Evolutionary conservation across 768 basidiomycete genomes (phyloP).

Genomic region (Mycena alexandri): DNA sequence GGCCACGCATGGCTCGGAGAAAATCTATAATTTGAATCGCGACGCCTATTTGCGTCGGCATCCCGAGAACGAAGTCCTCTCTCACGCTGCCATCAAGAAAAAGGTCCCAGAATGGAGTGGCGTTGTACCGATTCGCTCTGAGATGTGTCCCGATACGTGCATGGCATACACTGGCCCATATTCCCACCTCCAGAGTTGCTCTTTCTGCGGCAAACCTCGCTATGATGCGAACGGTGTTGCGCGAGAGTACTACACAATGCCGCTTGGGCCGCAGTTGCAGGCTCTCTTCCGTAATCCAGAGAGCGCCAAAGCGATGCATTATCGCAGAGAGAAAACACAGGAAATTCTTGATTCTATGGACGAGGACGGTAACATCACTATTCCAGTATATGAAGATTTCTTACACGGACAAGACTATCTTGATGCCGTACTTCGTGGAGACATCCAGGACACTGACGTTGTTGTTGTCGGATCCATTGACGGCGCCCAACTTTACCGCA

Average conservation of each 20-base stretch:
- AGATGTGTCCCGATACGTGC: constrained; percentile 1
- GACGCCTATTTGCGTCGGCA: neutral
- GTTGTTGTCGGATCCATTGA: constrained; percentile 40
- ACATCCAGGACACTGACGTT: constrained; percentile 41
- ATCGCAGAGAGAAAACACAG: neutral
- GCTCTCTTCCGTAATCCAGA: neutral
- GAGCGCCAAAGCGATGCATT: constrained; percentile 2
- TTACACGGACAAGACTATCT: constrained; percentile 48
- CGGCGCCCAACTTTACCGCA: constrained; percentile 43
- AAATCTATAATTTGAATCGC: neutral
- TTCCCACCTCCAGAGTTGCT: neutral
- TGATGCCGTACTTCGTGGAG: constrained; percentile 30
- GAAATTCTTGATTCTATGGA: neutral
- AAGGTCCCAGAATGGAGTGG: constrained; percentile 10
- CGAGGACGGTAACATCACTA: neutral
- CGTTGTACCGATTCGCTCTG: neutral
- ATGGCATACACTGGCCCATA: neutral
- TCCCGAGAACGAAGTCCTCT: constrained; percentile 4
- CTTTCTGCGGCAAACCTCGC: neutral
- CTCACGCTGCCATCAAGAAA: neutral
- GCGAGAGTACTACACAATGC: constrained; percentile 2
- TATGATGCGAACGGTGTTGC: neutral
- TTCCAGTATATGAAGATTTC: constrained; percentile 41
- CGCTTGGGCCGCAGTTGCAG: constrained; percentile 1
- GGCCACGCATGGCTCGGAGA: neutral